phyloP scores from a whole-genome alignment of 1,284 basidiomycete genomes.

The Heliocybe sulcata region DNA sequence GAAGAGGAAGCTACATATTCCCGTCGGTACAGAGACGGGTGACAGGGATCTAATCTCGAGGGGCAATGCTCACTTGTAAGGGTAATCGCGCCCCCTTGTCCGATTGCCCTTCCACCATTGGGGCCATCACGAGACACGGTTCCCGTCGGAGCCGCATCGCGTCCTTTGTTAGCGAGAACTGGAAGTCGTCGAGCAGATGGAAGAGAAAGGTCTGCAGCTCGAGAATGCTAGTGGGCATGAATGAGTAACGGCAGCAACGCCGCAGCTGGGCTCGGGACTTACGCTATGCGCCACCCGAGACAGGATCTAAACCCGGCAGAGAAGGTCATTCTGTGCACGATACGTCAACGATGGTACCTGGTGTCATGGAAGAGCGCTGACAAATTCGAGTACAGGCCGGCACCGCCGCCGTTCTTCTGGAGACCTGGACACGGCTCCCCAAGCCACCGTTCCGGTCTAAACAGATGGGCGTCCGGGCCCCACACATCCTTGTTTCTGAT shows the following conservation, averaged over 20 bases:
- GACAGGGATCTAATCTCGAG: not conserved
- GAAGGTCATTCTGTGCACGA: slow-evolving; percentile 4
- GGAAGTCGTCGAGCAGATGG: slow-evolving; percentile 11
- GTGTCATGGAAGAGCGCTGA: not conserved
- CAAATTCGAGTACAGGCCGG: not conserved
- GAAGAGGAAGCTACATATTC: not conserved
- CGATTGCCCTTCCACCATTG: slow-evolving; percentile 9
- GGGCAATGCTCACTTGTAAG: slow-evolving; percentile 5
- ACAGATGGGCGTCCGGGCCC: not conserved
- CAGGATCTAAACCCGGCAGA: not conserved
- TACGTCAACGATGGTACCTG: not conserved
- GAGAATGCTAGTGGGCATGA: not conserved
- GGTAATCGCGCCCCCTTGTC: slow-evolving; percentile 9
- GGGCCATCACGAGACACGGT: slow-evolving; percentile 6
- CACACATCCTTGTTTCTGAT: slow-evolving; percentile 1
- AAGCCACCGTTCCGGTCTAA: not conserved
- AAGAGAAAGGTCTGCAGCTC: slow-evolving; percentile 11
- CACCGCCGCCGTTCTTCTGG: not conserved
- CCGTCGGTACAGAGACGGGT: not conserved
- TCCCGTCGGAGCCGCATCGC: slow-evolving; percentile 5
- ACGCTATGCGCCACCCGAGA: not conserved
- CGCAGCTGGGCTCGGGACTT: not conserved
- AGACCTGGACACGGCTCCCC: not conserved
- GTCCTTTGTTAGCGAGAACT: slow-evolving; percentile 9
- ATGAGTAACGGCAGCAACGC: not conserved